phyloP scores from a whole-genome alignment of 306 rosid genomes.

The Rubus parviflorus region DNA sequence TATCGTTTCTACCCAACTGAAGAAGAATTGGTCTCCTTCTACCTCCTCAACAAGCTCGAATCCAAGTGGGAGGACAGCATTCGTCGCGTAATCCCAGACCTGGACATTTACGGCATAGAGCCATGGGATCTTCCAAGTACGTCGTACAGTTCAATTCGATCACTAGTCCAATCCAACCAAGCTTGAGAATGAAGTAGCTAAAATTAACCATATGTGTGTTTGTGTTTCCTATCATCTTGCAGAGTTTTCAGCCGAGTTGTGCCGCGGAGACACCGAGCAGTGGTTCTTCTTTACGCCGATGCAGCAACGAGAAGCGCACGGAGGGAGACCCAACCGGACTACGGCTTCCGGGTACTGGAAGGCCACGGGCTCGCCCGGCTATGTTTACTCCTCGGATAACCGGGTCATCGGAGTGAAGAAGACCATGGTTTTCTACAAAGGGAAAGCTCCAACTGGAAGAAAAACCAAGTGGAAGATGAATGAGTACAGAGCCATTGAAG shows the following conservation, averaged over 20 bases:
- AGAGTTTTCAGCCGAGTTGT: slow-evolving; percentile 66
- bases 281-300: slow-evolving; percentile 83
- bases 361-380: slow-evolving; percentile 83
- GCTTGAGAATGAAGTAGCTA: not conserved
- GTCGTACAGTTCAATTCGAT: not conserved
- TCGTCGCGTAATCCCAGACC: slow-evolving; percentile 52
- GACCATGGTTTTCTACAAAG: slow-evolving; percentile 81
- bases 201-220: not conserved
- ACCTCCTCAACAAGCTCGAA: slow-evolving; percentile 57
- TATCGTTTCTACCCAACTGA: slow-evolving; percentile 86
- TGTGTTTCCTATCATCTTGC: slow-evolving; percentile 8
- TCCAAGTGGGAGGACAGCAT: slow-evolving; percentile 32
- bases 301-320: slow-evolving; percentile 75
- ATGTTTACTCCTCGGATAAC: slow-evolving; percentile 67
- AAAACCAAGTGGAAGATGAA: slow-evolving; percentile 95
- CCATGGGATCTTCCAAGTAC: slow-evolving; percentile 81
- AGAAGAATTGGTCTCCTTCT: slow-evolving; percentile 75
- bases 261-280: slow-evolving; percentile 76
- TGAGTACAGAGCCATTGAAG: slow-evolving; percentile 75
- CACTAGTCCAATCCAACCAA: not conserved
- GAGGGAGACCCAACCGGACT: slow-evolving; percentile 80
- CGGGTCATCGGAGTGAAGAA: slow-evolving; percentile 70
- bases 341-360: slow-evolving; percentile 86
- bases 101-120: slow-evolving; percentile 59
- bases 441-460: slow-evolving; percentile 77